Percentiles rank a stretch among this genome's conserved stretches.
These are phyloP conservation scores for Raffaelea ambrosiae DNA, from an alignment of 2,329 filamentous ascomycete genomes.

Conservation along the genomic window DNA sequence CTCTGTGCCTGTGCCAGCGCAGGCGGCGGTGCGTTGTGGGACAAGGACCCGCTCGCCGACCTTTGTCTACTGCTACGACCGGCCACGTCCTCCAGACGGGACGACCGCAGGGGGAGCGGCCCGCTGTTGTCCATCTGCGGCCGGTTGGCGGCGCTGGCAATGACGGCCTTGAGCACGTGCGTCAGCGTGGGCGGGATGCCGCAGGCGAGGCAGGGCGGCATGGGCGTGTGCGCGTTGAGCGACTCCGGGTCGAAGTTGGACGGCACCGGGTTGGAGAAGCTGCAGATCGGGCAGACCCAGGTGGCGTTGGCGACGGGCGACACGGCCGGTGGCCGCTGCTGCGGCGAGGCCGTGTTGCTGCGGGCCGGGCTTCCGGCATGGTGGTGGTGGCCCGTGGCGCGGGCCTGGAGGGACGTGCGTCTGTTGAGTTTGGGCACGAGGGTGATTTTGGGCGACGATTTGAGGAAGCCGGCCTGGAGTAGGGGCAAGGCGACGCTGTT, in stretches of 20 bases:
- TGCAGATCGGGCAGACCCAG: slow-evolving; percentile 95
- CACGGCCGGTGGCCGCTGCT: slow-evolving; percentile 23
- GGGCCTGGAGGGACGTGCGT: slow-evolving; percentile 48
- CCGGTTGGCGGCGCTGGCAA: slow-evolving; percentile 61
- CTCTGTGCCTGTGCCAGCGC: too few species aligned
- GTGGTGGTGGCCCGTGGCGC: slow-evolving; percentile 39
- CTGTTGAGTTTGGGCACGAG: slow-evolving; percentile 74
- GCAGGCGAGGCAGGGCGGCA: slow-evolving; percentile 84
- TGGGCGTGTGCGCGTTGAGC: slow-evolving; percentile 67
- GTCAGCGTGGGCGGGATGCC: slow-evolving; percentile 85
- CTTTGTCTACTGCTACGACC: too few species aligned
- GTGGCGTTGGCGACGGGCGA: slow-evolving; percentile 56
- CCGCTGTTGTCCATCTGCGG: slow-evolving; percentile 12
- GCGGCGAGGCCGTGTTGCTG: slow-evolving; percentile 37
- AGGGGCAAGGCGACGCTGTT: not conserved
- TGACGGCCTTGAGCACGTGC: slow-evolving; percentile 77
- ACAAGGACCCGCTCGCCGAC: too few species aligned
- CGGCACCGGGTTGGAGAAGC: slow-evolving; percentile 85
- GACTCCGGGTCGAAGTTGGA: slow-evolving; percentile 85
- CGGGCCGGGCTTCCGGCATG: slow-evolving; percentile 39
- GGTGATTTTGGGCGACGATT: slow-evolving; percentile 90
- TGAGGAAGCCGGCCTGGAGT: slow-evolving; percentile 73
- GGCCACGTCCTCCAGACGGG: too few species aligned
- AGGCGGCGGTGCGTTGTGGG: too few species aligned
- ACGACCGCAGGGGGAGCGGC: too few species aligned